Base-by-base conservation (phyloP, 2,329 filamentous ascomycete species). In the Aspergillus flavus region DNA sequence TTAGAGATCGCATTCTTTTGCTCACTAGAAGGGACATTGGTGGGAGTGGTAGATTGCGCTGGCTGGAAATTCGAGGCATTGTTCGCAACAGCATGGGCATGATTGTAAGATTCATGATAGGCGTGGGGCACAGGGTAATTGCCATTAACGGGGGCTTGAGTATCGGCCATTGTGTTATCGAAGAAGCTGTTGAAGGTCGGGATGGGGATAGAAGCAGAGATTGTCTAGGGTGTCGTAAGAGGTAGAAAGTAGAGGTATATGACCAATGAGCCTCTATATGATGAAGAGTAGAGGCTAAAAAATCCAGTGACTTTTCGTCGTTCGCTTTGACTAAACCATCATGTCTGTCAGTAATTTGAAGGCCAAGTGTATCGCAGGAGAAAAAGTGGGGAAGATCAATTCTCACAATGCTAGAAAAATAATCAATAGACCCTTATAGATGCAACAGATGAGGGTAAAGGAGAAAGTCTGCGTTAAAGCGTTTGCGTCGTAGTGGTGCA, bases 1-100 rank as follows among this genome's bases (percentile, higher is more conserved):
- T 97, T 97, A 72, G 83, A 83, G 66, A 87, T 85, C 64, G 76
- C 77, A 68, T 73, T 76, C 70, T 80, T 80, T 67, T 75, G 69
- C 57, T 80, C 77, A 61, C 69, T 73, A 59, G 71, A 69, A 36
- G 77, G 73, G 57, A 73, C 74, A 66, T 79, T 78, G 45, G 76
- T 74, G 30, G 78, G 75, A 39, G 78, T 79, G 39, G 78, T 76
- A 50, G 76, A 75, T 68, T 77, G 78, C 32, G 73, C 72, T n/a
- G 75, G 77, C 69, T 78, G 75, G 68, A 78, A 77, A 73, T 71
- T 75, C 64, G 77, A 69, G 57, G 70, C 73, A 65, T 69, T 76
- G 67, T 76, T 78, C 63, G 75, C 71, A 57, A 72, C 69, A 57
- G 71, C 70, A 65, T 74, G 73, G 26, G 72, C 68, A 61, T 73